Conservation (phyloP, 305 asterid genomes). For the Fraxinus angustifolia region DNA sequence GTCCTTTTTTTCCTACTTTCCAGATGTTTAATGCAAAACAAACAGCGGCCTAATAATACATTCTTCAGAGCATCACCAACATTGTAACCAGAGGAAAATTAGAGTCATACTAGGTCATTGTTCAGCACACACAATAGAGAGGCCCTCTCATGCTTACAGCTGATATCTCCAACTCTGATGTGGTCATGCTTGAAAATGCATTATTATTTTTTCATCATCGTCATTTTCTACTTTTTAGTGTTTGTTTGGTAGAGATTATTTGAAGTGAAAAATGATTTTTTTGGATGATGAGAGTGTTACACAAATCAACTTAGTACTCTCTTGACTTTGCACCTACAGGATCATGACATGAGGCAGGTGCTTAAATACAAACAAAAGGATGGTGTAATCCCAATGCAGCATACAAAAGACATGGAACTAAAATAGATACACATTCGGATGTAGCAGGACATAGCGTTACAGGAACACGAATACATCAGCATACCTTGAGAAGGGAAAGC, state of each 20-base stretch:
- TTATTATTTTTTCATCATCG: neutral
- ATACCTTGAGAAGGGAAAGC: slow-evolving; percentile 87
- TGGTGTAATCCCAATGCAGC: neutral
- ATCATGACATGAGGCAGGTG: neutral
- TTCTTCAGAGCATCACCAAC: neutral
- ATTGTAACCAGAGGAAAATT: neutral
- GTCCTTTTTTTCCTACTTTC: too few species aligned
- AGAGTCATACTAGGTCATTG: neutral
- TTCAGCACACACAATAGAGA: neutral
- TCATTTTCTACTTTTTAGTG: neutral
- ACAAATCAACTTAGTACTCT: neutral
- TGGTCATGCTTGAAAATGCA: neutral
- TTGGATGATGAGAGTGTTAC: neutral
- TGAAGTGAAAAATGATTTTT: neutral
- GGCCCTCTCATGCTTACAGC: neutral
- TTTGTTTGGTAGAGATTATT: neutral
- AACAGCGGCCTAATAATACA: neutral
- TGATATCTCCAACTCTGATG: slow-evolving; percentile 3
- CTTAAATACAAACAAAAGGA: neutral
- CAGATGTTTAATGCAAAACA: too few species aligned
- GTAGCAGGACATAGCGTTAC: neutral
- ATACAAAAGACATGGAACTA: neutral
- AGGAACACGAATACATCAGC: slow-evolving; percentile 14
- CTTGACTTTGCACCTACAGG: neutral
- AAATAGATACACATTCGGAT: neutral